A percentile compares a stretch with the other conserved stretches of the same genome.
These are phyloP conservation scores for Chrysanthemum seticuspe DNA, from an alignment of 129 eudicot genomes.

Conservation along the genomic window DNA sequence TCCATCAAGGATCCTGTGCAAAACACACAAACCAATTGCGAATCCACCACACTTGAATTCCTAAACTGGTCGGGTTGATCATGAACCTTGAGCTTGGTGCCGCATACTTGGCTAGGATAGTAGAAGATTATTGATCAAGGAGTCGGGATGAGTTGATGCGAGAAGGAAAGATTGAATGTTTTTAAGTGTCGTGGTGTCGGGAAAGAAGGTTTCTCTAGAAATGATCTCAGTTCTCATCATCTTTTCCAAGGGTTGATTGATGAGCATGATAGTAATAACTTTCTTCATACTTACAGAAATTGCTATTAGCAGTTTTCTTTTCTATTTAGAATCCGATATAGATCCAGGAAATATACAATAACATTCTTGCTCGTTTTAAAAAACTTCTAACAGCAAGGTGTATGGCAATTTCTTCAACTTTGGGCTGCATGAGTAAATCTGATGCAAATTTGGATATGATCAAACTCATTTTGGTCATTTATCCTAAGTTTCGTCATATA, in stretches of 20 bases:
- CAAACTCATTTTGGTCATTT: background rate
- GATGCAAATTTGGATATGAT: background rate
- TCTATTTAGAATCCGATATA: background rate
- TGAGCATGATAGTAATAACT: too few species aligned
- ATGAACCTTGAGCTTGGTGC: too few species aligned
- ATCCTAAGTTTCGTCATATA: background rate
- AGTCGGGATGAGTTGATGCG: background rate
- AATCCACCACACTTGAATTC: conserved; percentile 42
- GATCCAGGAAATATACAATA: background rate
- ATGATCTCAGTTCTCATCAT: background rate
- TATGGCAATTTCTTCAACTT: too few species aligned
- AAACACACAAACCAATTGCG: conserved; percentile 32
- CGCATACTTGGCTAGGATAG: background rate
- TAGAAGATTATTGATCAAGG: background rate
- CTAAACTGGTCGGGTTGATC: background rate
- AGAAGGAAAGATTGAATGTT: background rate
- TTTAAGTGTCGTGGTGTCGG: background rate
- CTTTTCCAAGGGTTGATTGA: too few species aligned
- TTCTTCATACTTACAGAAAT: too few species aligned
- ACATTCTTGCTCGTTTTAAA: background rate
- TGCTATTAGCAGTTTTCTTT: background rate
- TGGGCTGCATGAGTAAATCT: background rate
- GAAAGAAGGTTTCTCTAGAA: background rate
- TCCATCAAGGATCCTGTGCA: conserved; percentile 34
- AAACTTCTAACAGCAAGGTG: too few species aligned